Conservation (phyloP, 306 rosid genomes). For the Styphnolobium japonicum region DNA sequence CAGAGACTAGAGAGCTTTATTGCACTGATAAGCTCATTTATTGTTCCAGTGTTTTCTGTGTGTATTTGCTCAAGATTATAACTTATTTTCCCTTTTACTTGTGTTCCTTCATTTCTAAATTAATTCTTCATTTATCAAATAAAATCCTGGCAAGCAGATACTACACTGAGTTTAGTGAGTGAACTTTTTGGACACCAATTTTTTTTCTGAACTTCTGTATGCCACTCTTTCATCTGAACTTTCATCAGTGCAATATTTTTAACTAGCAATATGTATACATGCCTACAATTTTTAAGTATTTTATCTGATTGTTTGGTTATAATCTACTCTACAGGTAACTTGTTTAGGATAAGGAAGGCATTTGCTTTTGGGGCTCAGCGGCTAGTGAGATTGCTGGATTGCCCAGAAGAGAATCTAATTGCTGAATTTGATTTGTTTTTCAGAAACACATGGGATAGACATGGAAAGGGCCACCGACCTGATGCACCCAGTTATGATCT, state of each 20-base stretch:
- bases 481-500: constrained; percentile 41
- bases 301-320: constrained; percentile 16
- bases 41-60: neutral
- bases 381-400: constrained; percentile 55
- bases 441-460: constrained; percentile 75
- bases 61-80: neutral
- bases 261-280: neutral
- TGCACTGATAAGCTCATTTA: neutral
- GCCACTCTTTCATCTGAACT: neutral
- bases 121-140: too few relatives aligned
- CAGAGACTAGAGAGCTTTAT: neutral
- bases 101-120: neutral
- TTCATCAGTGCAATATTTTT: neutral
- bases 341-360: constrained; percentile 78
- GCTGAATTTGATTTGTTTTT: constrained; percentile 70
- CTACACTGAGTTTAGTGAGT: too few relatives aligned
- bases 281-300: neutral
- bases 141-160: too few relatives aligned
- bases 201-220: neutral
- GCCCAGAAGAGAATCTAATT: constrained; percentile 53
- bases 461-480: constrained; percentile 76
- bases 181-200: neutral
- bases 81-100: neutral
- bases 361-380: constrained; percentile 62
- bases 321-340: constrained; percentile 52